phyloP scores from a whole-genome alignment of 1,139 yeast genomes.

The Candida sp. region DNA sequence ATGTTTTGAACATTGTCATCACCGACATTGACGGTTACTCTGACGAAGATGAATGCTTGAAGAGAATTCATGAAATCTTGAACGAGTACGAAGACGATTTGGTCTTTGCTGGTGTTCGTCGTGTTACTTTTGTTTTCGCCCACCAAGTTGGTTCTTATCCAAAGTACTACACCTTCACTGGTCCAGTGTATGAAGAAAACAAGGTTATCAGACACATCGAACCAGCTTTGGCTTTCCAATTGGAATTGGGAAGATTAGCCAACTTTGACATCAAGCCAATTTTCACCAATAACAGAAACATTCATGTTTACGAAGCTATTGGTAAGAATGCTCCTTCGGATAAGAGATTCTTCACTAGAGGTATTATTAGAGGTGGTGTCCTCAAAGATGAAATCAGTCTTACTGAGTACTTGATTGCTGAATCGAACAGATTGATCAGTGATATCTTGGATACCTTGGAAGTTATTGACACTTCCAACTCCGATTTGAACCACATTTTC shows the following conservation, averaged over 20 bases:
- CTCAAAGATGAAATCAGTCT: conserved; percentile 92
- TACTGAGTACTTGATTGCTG: conserved; percentile 93
- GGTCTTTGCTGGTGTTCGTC: conserved; percentile 75
- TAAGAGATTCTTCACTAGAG: conserved; percentile 95
- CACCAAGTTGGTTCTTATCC: conserved; percentile 88
- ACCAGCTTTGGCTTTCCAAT: conserved; percentile 97
- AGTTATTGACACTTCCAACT: conserved; percentile 91
- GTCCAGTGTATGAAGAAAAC: conserved; percentile 82
- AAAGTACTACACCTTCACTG: conserved; percentile 93
- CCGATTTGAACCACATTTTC: conserved; percentile 96
- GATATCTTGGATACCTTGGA: conserved; percentile 96
- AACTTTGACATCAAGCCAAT: conserved; percentile 96
- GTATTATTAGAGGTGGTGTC: conserved; percentile 95
- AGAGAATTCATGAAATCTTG: conserved; percentile 65
- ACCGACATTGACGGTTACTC: conserved; percentile 75
- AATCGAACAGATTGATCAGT: conserved; percentile 94
- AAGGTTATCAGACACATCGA: conserved; percentile 96
- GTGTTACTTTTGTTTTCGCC: conserved; percentile 91
- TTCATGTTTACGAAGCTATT: conserved; percentile 95
- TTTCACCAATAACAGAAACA: conserved; percentile 95
- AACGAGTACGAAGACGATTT: conserved; percentile 75
- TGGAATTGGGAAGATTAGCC: conserved; percentile 92
- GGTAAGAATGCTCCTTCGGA: conserved; percentile 95
- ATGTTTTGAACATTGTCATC: conserved; percentile 83
- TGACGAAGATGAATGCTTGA: conserved; percentile 71